Evolutionary conservation across 257 asterid genomes (phyloP), one percentile per base, ranked within the genome.

Genomic region (Cordia subcordata): DNA sequence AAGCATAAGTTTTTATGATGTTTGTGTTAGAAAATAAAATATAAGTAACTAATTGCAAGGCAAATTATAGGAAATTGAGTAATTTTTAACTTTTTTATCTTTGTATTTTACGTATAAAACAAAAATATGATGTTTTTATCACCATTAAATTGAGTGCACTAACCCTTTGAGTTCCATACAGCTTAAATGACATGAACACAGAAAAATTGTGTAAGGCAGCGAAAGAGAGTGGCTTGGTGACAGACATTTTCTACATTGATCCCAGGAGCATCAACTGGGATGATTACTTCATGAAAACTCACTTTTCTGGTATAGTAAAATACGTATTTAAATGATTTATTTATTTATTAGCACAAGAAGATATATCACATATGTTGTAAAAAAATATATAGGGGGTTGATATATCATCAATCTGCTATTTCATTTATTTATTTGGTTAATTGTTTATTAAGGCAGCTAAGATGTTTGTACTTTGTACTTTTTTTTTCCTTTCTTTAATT

Each of bases 261-360:
- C 90, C 95, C 8, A 85, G 78, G 72, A 58, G 39, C 51, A 78
- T 90, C 3, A 67, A 76, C 50, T 90, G 96, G 97, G 91, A 79
- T 19, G 97, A 90, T 37, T 86, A 90, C 67, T 79, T 82, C 82
- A 53, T 70, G 79, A 81, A 72, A 20, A 77, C 52, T 19, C 96
- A 90, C 72, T 23, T 86, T 35, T 96, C 97, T 50, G 97, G 97
- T 40, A 75, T 72, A 5, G 96, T 86, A 0, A 90, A 85, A 75
- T 72, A 84, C 57, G 89, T 84, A 11, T 74, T 86, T 70, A 83
- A 80, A 61, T 88, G 67, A 81, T 35, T 37, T 8, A 15, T n/a
- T n/a, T n/a, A n/a, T n/a, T n/a, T n/a, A n/a, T n/a, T n/a, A n/a
- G n/a, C n/a, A n/a, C n/a, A n/a, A n/a, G n/a, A n/a, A n/a, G n/a